phyloP scores from a whole-genome alignment of 306 rosid genomes.

The Cyclanthera cordifolia region DNA sequence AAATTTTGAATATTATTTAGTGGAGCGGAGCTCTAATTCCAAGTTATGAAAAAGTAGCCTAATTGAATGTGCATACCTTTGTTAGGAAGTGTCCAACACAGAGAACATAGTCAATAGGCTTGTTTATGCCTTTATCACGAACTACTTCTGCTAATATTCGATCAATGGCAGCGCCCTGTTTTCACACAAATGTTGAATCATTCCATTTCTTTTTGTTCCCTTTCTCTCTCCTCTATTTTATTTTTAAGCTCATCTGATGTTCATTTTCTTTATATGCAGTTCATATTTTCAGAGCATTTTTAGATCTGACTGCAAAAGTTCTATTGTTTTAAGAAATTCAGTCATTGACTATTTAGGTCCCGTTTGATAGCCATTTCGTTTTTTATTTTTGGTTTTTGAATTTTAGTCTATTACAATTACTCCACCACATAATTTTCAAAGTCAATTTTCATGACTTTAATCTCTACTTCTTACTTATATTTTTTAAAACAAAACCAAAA shows the following conservation, averaged over 20 bases:
- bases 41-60: no score
- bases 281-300: background rate
- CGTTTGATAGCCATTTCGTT: no score
- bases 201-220: background rate
- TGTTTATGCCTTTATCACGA: slow-evolving; percentile 69
- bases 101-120: slow-evolving; percentile 80
- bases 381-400: no score
- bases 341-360: no score
- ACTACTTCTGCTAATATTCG: slow-evolving; percentile 81
- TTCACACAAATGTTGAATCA: background rate
- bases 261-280: background rate
- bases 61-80: slow-evolving; percentile 35
- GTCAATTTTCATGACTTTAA: no score
- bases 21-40: no score
- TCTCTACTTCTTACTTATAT: no score
- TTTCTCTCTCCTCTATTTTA: background rate
- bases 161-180: slow-evolving; percentile 82
- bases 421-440: no score
- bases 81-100: slow-evolving; percentile 83
- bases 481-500: no score
- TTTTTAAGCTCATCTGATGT: background rate
- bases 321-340: background rate
- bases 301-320: background rate
- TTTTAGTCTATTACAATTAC: no score
- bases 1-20: no score